Percentiles rank a stretch among this genome's conserved stretches.
Evolutionary conservation across 176 grass and related monocot species (phyloP).

Genomic region (Phyllostachys edulis): DNA sequence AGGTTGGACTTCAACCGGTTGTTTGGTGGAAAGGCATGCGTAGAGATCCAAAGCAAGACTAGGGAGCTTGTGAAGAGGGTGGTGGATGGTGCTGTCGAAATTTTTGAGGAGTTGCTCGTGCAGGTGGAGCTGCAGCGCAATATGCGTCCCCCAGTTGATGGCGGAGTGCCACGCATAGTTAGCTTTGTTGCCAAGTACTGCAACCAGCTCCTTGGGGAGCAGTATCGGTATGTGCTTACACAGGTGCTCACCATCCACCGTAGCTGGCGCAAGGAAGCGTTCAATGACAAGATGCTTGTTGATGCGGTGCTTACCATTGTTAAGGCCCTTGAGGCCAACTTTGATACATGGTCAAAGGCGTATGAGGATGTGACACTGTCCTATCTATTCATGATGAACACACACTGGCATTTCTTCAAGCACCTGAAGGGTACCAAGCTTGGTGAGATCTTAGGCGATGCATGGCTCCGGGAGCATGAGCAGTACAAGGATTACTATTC

Average conservation of each 20-base stretch:
- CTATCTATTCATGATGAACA: slow-evolving; percentile 64
- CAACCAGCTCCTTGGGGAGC: slow-evolving; percentile 64
- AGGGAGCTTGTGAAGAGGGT: slow-evolving; percentile 78
- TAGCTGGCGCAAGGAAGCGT: slow-evolving; percentile 74
- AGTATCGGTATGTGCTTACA: slow-evolving; percentile 48
- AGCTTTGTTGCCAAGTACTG: slow-evolving; percentile 71
- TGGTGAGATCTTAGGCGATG: slow-evolving; percentile 66
- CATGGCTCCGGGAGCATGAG: slow-evolving; percentile 74
- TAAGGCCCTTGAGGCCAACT: slow-evolving; percentile 59
- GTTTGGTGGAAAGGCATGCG: slow-evolving; percentile 70
- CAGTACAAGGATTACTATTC: slow-evolving; percentile 88
- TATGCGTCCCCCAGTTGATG: slow-evolving; percentile 45
- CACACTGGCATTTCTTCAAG: slow-evolving; percentile 83
- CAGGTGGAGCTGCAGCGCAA: slow-evolving; percentile 80
- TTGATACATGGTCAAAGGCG: slow-evolving; percentile 68
- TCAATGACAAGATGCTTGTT: slow-evolving; percentile 56
- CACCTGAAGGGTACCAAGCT: slow-evolving; percentile 69
- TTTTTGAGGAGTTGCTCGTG: slow-evolving; percentile 65
- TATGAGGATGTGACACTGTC: slow-evolving; percentile 55
- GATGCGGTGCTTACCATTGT: slow-evolving; percentile 53
- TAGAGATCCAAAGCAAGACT: slow-evolving; percentile 61
- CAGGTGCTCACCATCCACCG: slow-evolving; percentile 74
- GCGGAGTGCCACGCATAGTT: slow-evolving; percentile 54
- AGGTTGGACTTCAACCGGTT: slow-evolving; percentile 69
- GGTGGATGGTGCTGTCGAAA: slow-evolving; percentile 68